phyloP scores from a whole-genome alignment of 1,284 basidiomycete species.

The Puccinia triticina region DNA sequence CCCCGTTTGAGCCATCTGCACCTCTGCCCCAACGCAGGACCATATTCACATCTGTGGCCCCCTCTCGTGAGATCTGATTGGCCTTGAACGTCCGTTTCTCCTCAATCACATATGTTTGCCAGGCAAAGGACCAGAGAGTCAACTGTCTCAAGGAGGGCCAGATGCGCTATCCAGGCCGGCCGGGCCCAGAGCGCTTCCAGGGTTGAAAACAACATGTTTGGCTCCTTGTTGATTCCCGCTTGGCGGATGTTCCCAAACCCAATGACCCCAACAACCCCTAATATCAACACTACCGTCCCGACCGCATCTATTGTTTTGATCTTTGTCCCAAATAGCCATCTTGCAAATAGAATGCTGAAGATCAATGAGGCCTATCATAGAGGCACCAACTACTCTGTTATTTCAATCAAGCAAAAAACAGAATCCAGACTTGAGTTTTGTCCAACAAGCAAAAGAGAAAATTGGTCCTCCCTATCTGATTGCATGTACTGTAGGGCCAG shows the following conservation, averaged over 20 bases:
- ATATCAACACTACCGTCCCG: slow-evolving; percentile 76
- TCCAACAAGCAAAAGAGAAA: too few species aligned
- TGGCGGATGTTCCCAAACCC: slow-evolving; percentile 73
- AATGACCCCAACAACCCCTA: slow-evolving; percentile 80
- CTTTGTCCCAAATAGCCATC: slow-evolving; percentile 68
- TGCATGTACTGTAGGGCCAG: too few species aligned
- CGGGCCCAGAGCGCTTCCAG: slow-evolving; percentile 81
- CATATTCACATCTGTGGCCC: slow-evolving; percentile 51
- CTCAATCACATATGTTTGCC: slow-evolving; percentile 55
- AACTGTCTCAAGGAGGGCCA: slow-evolving; percentile 72
- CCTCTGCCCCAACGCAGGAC: slow-evolving; percentile 54
- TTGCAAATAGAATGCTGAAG: too few species aligned
- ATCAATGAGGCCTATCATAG: slow-evolving; percentile 72
- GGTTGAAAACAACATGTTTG: slow-evolving; percentile 59
- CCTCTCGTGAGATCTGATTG: slow-evolving; percentile 61
- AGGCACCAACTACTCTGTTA: slow-evolving; percentile 55
- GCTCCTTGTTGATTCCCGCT: slow-evolving; percentile 55
- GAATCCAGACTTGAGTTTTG: too few species aligned
- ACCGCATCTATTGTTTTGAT: slow-evolving; percentile 76
- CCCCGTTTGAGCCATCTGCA: too few species aligned
- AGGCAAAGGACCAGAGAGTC: slow-evolving; percentile 63
- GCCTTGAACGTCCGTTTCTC: slow-evolving; percentile 28
- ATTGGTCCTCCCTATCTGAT: too few species aligned
- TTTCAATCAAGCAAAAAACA: too few species aligned
- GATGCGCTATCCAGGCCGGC: too few species aligned